Evolutionary conservation across 768 basidiomycete genomes (phyloP).

Genomic region (Pleurotus citrinopileatus): DNA sequence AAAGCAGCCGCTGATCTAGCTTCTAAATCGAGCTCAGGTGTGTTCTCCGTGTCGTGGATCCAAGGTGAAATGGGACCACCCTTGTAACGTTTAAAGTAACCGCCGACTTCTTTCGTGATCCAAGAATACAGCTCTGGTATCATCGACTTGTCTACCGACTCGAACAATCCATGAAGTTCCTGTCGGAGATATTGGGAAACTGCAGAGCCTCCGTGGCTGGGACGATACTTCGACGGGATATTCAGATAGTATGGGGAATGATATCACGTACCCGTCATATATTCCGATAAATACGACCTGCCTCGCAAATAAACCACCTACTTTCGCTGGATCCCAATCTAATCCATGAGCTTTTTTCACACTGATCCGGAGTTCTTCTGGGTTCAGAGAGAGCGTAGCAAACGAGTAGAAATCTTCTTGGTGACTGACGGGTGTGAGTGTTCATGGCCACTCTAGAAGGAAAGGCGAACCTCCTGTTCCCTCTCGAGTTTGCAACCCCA

Average conservation of each 20-base stretch:
- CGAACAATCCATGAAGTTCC: slow-evolving; percentile 82
- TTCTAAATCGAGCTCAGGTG: slow-evolving; percentile 64
- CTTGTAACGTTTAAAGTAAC: slow-evolving; percentile 87
- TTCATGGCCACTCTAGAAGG: neutral
- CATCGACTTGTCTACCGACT: slow-evolving; percentile 66
- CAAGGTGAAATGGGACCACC: slow-evolving; percentile 79
- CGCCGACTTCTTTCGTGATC: slow-evolving; percentile 70
- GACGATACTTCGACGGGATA: slow-evolving; percentile 10
- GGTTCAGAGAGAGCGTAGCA: slow-evolving; percentile 70
- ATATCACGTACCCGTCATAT: slow-evolving; percentile 74
- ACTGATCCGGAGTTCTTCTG: slow-evolving; percentile 66
- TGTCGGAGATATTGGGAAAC: slow-evolving; percentile 85
- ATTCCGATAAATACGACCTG: slow-evolving; percentile 88
- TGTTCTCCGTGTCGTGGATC: slow-evolving; percentile 36
- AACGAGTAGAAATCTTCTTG: slow-evolving; percentile 89
- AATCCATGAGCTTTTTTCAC: slow-evolving; percentile 59
- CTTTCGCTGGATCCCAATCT: slow-evolving; percentile 68
- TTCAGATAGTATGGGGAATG: neutral
- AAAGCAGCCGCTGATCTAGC: slow-evolving; percentile 86
- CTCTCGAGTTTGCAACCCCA: slow-evolving; percentile 72
- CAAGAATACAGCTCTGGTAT: slow-evolving; percentile 76
- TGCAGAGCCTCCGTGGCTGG: slow-evolving; percentile 89
- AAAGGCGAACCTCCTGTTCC: slow-evolving; percentile 58
- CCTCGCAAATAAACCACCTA: slow-evolving; percentile 54
- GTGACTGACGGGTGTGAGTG: slow-evolving; percentile 46